Base-by-base conservation (phyloP, 106 monocot species). In the Dioscorea alata region DNA sequence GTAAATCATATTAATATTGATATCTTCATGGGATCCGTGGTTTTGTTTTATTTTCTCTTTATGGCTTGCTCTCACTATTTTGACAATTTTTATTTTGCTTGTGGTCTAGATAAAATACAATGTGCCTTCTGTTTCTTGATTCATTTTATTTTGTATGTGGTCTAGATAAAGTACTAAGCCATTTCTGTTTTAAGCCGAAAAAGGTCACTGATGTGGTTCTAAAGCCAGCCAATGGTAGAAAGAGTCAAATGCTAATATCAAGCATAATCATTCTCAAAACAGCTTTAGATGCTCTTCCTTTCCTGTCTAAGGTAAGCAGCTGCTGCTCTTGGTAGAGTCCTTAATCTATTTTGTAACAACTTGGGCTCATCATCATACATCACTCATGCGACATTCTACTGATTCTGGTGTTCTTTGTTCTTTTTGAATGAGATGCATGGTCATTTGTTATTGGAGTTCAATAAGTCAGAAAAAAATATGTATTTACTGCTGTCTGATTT, bases 171-270 rank as follows among this genome's bases (percentile, higher is more conserved):
- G 90, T 99, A 35, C 85, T 99, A 0, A 93, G 99, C 69, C 84
- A 87, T 54, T 99, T 99, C 69, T 93, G 93, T 79, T 99, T 85
- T 79, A 99, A 99, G 57, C 83, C 85, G 56, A 93, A 80, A 70
- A 92, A 80, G 67, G 83, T 84, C 42, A 84, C 81, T 3, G 85
- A 82, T 58, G 85, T 83, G 64, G 79, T 87, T 71, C 59, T 90
- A 69, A 79, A 75, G 35, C 77, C 80, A 73, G 58, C 77, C 20
- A 85, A 84, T 85, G 81, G 83, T 63, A 92, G 87, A 71, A 99
- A 85, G 83, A 93, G 93, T 73, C 99, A 93, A 69, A 71, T 83
- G 68, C 63, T 93, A 75, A 99, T 99, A 75, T 75, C 87, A 65
- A 85, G 76, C 71, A 88, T 99, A 63, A 93, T 99, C 50, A 68